Conservation (phyloP, 176 grass and related monocot species). For the Thinopyrum elongatum region DNA sequence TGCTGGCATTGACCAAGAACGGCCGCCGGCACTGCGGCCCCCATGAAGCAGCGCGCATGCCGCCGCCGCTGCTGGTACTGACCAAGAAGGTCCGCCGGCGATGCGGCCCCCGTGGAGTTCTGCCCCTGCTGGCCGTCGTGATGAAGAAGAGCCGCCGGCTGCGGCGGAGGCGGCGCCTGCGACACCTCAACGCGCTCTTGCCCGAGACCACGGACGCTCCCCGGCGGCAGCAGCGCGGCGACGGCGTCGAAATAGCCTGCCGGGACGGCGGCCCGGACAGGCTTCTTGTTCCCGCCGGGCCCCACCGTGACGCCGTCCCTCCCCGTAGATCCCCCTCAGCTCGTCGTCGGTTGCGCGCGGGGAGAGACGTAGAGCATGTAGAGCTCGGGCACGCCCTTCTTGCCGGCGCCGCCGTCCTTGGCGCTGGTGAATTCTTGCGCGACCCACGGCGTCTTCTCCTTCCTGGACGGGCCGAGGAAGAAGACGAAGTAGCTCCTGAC, state of each 20-base stretch:
- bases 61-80: not conserved
- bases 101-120: not conserved
- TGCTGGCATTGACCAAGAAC: not conserved
- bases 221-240: not conserved
- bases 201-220: not conserved
- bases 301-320: not conserved
- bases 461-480: not conserved
- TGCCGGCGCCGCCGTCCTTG: not conserved
- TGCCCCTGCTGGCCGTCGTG: not conserved
- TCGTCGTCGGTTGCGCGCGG: not conserved
- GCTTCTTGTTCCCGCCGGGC: not conserved
- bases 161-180: not conserved
- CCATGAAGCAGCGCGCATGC: not conserved
- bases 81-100: not conserved
- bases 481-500: not conserved
- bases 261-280: not conserved
- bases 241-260: not conserved
- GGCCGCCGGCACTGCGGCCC: too few species aligned
- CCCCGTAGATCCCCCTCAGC: not conserved
- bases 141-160: not conserved
- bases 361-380: constrained; percentile 36
- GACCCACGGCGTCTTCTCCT: constrained; percentile 23
- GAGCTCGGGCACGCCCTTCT: not conserved
- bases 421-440: constrained; percentile 25
- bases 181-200: constrained; percentile 11